phyloP scores from a whole-genome alignment of 495 filamentous ascomycete species.

The Tuber magnatum region DNA sequence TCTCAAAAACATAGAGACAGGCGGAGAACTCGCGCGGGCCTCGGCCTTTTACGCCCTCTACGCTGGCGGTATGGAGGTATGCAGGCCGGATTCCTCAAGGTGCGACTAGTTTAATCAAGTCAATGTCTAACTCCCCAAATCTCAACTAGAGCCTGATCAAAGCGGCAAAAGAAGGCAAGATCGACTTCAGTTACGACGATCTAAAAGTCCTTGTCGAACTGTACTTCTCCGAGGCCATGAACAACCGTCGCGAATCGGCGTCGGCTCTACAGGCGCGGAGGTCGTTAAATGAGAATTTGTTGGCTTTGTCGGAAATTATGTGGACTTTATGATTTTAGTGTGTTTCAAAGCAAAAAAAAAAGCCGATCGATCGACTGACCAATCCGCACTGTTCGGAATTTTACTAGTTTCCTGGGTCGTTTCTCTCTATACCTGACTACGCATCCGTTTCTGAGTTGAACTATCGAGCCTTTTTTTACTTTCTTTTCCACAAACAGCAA shows the following conservation, averaged over 20 bases:
- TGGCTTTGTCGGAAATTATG: constrained; percentile 40
- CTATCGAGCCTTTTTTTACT: not conserved
- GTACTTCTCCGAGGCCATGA: constrained; percentile 64
- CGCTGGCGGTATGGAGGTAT: constrained; percentile 58
- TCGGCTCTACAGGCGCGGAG: constrained; percentile 37
- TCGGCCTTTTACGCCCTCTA: constrained; percentile 76
- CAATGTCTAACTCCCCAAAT: constrained; percentile 2
- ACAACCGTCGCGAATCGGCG: constrained; percentile 36
- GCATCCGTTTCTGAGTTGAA: not conserved
- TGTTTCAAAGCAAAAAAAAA: not conserved
- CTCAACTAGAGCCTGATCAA: constrained; percentile 27
- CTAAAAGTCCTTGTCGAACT: constrained; percentile 76
- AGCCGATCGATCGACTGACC: not conserved
- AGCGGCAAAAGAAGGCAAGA: constrained; percentile 41
- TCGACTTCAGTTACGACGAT: constrained; percentile 70
- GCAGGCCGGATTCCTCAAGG: not conserved
- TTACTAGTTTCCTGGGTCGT: not conserved
- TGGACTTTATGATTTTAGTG: constrained; percentile 28
- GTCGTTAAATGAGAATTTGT: constrained; percentile 36
- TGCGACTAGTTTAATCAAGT: not conserved
- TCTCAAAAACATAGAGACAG: constrained; percentile 79
- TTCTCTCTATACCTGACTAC: not conserved
- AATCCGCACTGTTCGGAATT: not conserved
- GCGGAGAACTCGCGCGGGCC: constrained; percentile 61
- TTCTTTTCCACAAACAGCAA: not conserved